Conservation (phyloP, 2,329 filamentous ascomycete species). For the Lachnellula hyalina region DNA sequence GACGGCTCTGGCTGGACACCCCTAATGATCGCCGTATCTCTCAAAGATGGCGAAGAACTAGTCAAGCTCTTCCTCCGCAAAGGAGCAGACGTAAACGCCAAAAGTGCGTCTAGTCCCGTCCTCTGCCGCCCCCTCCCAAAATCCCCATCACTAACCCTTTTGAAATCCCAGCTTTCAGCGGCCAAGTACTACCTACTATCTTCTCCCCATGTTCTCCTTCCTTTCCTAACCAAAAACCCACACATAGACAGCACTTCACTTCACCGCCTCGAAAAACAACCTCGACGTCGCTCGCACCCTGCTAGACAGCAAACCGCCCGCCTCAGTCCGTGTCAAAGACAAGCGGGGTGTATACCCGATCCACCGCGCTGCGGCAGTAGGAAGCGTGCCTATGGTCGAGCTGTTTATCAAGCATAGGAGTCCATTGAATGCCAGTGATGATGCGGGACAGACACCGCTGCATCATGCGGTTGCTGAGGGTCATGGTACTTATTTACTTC, state of each 20-base stretch:
- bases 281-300: constrained; percentile 74
- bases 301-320: constrained; percentile 62
- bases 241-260: constrained; percentile 76
- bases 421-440: constrained; percentile 78
- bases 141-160: constrained; percentile 13
- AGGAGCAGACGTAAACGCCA: constrained; percentile 67
- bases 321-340: constrained; percentile 76
- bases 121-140: neutral
- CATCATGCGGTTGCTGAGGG: constrained; percentile 82
- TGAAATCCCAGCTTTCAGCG: constrained; percentile 49
- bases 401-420: constrained; percentile 72
- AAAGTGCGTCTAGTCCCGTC: constrained; percentile 45
- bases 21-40: constrained; percentile 74
- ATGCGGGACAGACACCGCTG: constrained; percentile 77
- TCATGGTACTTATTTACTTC: constrained; percentile 49
- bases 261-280: constrained; percentile 85
- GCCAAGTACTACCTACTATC: constrained; percentile 45
- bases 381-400: constrained; percentile 80
- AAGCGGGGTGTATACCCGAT: constrained; percentile 83
- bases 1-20: constrained; percentile 79
- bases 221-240: constrained; percentile 3
- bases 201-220: neutral
- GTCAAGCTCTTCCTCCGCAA: constrained; percentile 63
- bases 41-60: constrained; percentile 65
- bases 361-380: constrained; percentile 85